Evolutionary conservation across 202 grass and related monocot species (phyloP).

Genomic region (Eragrostis tef): DNA sequence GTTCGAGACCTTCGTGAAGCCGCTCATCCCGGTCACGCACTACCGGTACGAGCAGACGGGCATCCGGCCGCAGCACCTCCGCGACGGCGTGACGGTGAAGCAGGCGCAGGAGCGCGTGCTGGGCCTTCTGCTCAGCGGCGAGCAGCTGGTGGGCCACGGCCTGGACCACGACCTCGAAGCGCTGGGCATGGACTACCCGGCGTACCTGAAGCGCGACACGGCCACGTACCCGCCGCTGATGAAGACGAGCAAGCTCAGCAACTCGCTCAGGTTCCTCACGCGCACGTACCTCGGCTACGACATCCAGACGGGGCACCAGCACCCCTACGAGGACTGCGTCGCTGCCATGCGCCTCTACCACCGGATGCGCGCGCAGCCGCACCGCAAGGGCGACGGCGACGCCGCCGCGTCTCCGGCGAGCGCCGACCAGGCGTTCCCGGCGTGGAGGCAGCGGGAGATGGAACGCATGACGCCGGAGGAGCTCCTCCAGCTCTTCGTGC

Average conservation of each 20-base stretch:
- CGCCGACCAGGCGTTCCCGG: conserved; percentile 37
- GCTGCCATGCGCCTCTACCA: conserved; percentile 67
- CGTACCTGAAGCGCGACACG: conserved; percentile 68
- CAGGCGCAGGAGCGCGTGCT: conserved; percentile 50
- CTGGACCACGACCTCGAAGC: conserved; percentile 72
- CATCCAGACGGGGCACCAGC: conserved; percentile 52
- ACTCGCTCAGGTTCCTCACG: conserved; percentile 80
- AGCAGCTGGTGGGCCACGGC: conserved; percentile 69
- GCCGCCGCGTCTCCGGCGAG: background rate
- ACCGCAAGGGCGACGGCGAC: background rate
- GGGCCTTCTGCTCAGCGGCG: conserved; percentile 59
- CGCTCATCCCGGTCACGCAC: conserved; percentile 68
- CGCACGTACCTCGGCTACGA: conserved; percentile 60
- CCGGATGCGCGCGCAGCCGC: conserved; percentile 53
- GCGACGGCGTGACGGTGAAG: conserved; percentile 53
- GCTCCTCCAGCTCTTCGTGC: conserved; percentile 53
- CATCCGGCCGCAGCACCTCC: conserved; percentile 70
- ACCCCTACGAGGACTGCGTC: conserved; percentile 78
- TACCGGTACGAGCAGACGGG: conserved; percentile 78
- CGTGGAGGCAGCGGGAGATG: conserved; percentile 66
- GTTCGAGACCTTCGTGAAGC: conserved; percentile 67
- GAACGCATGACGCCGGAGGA: conserved; percentile 66
- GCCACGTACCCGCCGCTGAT: conserved; percentile 81
- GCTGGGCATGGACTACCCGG: conserved; percentile 71
- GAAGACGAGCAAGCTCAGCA: conserved; percentile 92